phyloP scores from a whole-genome alignment of 2,329 filamentous ascomycete species.

The Anisogramma anomala region DNA sequence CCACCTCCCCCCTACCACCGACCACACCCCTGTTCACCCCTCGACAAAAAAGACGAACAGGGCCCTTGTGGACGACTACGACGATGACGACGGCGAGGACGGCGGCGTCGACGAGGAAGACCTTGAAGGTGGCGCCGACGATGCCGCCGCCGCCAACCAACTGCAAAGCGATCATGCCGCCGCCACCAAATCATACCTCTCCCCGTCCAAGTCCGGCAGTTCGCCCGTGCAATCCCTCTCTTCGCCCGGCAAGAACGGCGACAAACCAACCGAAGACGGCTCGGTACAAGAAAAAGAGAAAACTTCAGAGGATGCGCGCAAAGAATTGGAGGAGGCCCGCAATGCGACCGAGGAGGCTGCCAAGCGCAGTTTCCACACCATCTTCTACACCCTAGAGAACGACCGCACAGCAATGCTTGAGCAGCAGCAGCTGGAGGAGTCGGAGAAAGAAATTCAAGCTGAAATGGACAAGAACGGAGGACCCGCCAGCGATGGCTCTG shows the following conservation, averaged over 20 bases:
- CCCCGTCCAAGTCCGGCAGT: slow-evolving; percentile 59
- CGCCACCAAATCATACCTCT: slow-evolving; percentile 48
- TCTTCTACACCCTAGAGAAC: slow-evolving; percentile 92
- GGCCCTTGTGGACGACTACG: slow-evolving; percentile 73
- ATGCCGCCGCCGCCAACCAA: slow-evolving; percentile 38
- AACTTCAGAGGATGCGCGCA: slow-evolving; percentile 76
- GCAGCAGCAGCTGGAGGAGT: slow-evolving; percentile 91
- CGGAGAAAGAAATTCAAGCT: slow-evolving; percentile 88
- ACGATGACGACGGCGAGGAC: slow-evolving; percentile 70
- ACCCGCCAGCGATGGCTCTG: slow-evolving; percentile 36
- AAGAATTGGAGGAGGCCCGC: slow-evolving; percentile 84
- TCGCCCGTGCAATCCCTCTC: slow-evolving; percentile 51
- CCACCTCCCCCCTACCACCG: slow-evolving; percentile 38
- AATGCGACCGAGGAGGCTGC: slow-evolving; percentile 83
- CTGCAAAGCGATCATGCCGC: slow-evolving; percentile 40
- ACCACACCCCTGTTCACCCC: slow-evolving; percentile 47
- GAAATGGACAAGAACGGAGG: slow-evolving; percentile 67
- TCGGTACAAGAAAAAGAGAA: slow-evolving; percentile 46
- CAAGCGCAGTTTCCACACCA: slow-evolving; percentile 79
- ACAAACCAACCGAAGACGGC: slow-evolving; percentile 41
- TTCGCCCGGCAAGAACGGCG: slow-evolving; percentile 46
- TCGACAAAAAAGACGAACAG: slow-evolving; percentile 64
- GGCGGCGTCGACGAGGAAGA: slow-evolving; percentile 75
- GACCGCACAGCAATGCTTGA: slow-evolving; percentile 95
- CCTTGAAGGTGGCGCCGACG: slow-evolving; percentile 50